Evolutionary conservation across 208 protist species (phyloP), one percentile per base, ranked within the genome.

Genomic region (Blechomonas ayalai): DNA sequence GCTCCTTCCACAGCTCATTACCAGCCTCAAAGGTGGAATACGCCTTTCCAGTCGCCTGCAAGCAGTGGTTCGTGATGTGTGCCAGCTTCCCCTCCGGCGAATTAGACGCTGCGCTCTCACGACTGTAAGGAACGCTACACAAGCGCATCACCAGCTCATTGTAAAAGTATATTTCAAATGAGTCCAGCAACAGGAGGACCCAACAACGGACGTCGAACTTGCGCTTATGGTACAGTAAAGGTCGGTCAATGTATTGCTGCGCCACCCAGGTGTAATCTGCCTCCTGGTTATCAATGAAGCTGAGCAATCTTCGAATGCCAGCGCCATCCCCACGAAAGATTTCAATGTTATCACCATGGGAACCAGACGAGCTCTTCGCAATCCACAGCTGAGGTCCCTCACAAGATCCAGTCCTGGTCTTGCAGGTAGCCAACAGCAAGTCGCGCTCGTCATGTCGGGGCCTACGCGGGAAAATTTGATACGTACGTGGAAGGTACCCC

Each of bases 61-160:
- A 41, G 47, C 70, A 73, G 61, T 84, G 75, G 44, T 84, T 84
- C 25, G 75, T 84, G 44, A 84, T 77, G 55, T 84, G 69, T n/a
- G 69, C 71, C 9, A 84, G 40, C 16, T 53, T 52, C 16, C 53
- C 61, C 10, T 45, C 53, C 0, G 46, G 44, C 24, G 50, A 63
- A n/a, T 20, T 58, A 9, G 52, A 34, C 16, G 65, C 78, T 16
- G 58, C 55, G 24, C 25, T 73, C 19, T 62, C 7, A 18, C 20
- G 16, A 23, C 28, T 41, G 54, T 84, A 84, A 22, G 42, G 27
- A 1, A 75, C 59, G 52, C 67, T 77, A 34, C 69, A 75, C 48
- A 67, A 72, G n/a, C 75, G 65, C 78, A 92, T 87, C 13, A 92
- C 80, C 8, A 88, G 53, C 38, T 82, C 60, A 19, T 85, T 60